Base-by-base conservation (phyloP, 1,139 yeast genomes). In the Geotrichum bryndzae region DNA sequence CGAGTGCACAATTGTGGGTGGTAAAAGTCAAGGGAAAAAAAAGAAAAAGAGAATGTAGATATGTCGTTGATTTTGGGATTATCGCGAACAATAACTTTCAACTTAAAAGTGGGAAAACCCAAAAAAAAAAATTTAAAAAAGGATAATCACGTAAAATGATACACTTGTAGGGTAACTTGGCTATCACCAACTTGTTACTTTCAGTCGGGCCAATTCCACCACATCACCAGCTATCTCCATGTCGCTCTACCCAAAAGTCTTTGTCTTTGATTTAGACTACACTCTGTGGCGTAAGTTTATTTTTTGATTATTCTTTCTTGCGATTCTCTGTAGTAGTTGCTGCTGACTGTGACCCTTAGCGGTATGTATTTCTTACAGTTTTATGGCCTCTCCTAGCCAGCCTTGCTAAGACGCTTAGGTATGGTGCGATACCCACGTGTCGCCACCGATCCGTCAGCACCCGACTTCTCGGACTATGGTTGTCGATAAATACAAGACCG, bases 231-330 rank as follows among this genome's bases (percentile, higher is more conserved):
- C 22, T 41, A 27, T 27, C 6, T 27, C 31, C 31, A 56, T 56
- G 53, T 48, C 58, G 8, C 31, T 6, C 31, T 80, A 82, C 65
- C 90, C 90, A 0, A 78, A 77, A 64, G 86, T 83, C 0, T 84
- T 87, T 4, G 91, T 87, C 0, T 86, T 88, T 72, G 95, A 88
- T 68, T 75, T 88, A 54, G 95, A 88, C 71, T 88, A 85, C 69
- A 88, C 95, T 0, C 74, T 88, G 53, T 88, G 94, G 95, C 92
- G 88, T 73, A 82, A 80, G 88, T 82, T 25, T 68, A 18, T 18
- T 18, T 18, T 18, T 18, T 18, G 18, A 18, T 18, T 18, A 18
- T 18, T 18, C 18, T 18, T 18, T 41, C 7, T 18, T 15, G 8
- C 23, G n/a, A 63, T 67, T 73, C 58, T 60, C 29, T 31, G 59